Conservation (phyloP, 768 basidiomycete species). For the Pulveroboletus sp. region DNA sequence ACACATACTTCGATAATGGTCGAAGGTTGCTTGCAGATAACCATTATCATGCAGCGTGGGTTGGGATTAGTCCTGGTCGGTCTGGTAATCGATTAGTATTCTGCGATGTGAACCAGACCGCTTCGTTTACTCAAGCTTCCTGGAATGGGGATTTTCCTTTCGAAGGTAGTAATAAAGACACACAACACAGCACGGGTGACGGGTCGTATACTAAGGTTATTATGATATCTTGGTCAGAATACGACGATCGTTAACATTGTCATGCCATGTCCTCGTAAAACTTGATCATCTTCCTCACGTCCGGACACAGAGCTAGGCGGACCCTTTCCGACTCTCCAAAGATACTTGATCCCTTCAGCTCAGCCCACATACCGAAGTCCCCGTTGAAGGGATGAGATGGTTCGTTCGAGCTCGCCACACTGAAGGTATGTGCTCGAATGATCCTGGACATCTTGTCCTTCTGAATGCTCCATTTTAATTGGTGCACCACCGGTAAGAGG, state of each 20-base stretch:
- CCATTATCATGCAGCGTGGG: background rate
- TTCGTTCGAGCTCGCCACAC: slow-evolving; percentile 26
- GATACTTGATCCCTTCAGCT: slow-evolving; percentile 46
- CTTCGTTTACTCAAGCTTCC: slow-evolving; percentile 2
- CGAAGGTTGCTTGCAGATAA: slow-evolving; percentile 2
- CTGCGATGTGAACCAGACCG: background rate
- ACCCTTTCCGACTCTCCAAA: slow-evolving; percentile 64
- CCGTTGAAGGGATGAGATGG: slow-evolving; percentile 29
- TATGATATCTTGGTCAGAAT: background rate
- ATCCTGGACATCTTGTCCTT: slow-evolving; percentile 58
- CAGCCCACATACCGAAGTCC: slow-evolving; percentile 54
- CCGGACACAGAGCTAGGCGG: slow-evolving; percentile 66
- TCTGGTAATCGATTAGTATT: background rate
- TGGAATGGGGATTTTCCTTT: background rate
- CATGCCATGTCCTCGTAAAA: slow-evolving; percentile 52
- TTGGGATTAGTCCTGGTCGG: too few relatives aligned
- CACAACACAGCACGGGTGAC: background rate
- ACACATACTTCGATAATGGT: slow-evolving; percentile 62
- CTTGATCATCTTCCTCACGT: slow-evolving; percentile 52
- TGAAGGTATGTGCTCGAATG: slow-evolving; percentile 42
- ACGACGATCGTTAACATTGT: slow-evolving; percentile 6
- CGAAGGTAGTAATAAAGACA: background rate
- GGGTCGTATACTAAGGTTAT: background rate
- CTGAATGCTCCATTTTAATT: slow-evolving; percentile 71
- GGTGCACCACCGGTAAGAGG: slow-evolving; percentile 60